These are phyloP conservation scores for Colletotrichum navitas DNA, from an alignment of 2,329 filamentous ascomycete genomes.

Conservation along the genomic window DNA sequence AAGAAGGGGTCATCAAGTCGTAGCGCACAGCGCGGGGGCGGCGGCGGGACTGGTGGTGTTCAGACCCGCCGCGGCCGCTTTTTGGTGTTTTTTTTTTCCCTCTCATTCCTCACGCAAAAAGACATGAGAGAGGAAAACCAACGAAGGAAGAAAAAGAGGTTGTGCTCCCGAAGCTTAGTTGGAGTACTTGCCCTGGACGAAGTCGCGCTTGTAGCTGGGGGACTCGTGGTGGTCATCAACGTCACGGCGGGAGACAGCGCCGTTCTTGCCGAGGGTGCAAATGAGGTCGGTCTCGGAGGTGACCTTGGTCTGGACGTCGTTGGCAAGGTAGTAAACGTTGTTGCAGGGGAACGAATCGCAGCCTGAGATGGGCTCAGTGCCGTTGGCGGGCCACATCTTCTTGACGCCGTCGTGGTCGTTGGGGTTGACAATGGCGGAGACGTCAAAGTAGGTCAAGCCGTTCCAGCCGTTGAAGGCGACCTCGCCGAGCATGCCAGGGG, in stretches of 20 bases:
- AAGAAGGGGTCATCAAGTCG: constrained; percentile 32
- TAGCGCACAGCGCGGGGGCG: constrained; percentile 37
- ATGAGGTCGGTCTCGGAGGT: constrained; percentile 63
- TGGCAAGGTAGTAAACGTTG: constrained; percentile 65
- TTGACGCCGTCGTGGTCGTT: constrained; percentile 65
- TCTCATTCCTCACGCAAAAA: background rate
- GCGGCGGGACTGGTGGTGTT: background rate
- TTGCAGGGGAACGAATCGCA: constrained; percentile 65
- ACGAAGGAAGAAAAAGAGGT: background rate
- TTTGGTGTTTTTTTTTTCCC: background rate
- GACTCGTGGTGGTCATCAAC: constrained; percentile 35
- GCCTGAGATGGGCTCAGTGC: constrained; percentile 59
- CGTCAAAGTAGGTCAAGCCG: constrained; percentile 67
- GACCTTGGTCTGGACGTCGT: constrained; percentile 69
- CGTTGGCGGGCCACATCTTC: constrained; percentile 62
- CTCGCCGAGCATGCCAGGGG: constrained; percentile 66
- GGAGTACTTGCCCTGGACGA: constrained; percentile 50
- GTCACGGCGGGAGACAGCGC: constrained; percentile 44
- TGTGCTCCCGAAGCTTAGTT: constrained; percentile 5
- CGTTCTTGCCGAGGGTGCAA: constrained; percentile 60
- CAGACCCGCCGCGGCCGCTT: background rate
- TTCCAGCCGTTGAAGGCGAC: constrained; percentile 62
- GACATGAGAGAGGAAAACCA: background rate
- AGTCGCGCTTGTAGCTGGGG: constrained; percentile 49
- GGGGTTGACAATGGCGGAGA: constrained; percentile 69